Base-by-base conservation (phyloP, 352 stramenopile species). In the Phytopythium sindhum region DNA sequence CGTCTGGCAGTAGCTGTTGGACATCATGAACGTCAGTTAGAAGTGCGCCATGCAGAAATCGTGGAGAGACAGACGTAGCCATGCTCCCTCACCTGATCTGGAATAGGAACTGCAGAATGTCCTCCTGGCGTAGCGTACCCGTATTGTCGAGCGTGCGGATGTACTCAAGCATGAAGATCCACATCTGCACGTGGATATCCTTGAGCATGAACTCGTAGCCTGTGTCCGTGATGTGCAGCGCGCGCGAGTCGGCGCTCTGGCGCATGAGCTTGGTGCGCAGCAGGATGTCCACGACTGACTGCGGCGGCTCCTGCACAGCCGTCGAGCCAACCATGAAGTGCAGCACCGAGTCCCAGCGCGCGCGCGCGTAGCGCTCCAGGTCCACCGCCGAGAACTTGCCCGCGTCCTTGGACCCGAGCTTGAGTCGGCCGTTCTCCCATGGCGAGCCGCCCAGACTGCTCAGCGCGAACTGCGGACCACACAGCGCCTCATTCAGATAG, bases 141-240 rank as follows among this genome's bases (percentile, higher is more conserved):
- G 75, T 86, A 63, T 80, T 75, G 67, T 94, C 83, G 33, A 94
- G 77, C 57, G 85, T 92, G 42, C 86, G 86, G 61, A 97, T 97
- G 64, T 95, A 95, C 69, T 95, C 85, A 47, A 95, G 70, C 74
- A 97, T 90, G 58, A 97, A 95, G 65, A 95, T 95, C 89, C 89
- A 97, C 75, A 93, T 94, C 65, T 97, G 89, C 61, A 95, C 80
- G 78, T 97, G 89, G 51, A 96, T 93, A 48, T 97, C 88, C 66
- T 96, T 95, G 59, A 97, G 76, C 89, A 97, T 95, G 65, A 97
- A 97, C 73, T 97, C 87, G 74, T 96, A 96, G 51, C 89, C 88
- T 48, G 84, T 92, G 71, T 95, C 84, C 41, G 88, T 95, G 62
- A 95, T 94, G 68, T 93, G 85, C 41, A 95, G 77, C 51, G 88